Conservation (phyloP, 495 filamentous ascomycete species). For the Penicillium tannophilum region DNA sequence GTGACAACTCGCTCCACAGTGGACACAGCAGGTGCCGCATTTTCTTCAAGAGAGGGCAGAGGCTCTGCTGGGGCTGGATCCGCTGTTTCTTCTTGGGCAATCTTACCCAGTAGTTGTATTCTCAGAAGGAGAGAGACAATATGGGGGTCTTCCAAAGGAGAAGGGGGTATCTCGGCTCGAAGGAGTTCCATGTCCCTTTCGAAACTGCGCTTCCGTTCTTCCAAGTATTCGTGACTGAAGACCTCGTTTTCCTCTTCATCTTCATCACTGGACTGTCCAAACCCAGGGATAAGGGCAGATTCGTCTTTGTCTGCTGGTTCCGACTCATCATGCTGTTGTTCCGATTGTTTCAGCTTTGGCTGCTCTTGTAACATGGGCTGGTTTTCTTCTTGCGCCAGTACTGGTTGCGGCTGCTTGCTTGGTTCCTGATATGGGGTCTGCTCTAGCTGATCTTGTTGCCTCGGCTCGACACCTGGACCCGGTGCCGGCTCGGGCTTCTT, state of each 20-base stretch:
- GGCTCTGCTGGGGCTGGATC: slow-evolving; percentile 2
- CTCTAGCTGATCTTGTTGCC: neutral
- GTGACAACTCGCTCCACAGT: slow-evolving; percentile 18
- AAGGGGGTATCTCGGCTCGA: slow-evolving; percentile 46
- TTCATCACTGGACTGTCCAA: slow-evolving; percentile 41
- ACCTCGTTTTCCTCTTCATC: slow-evolving; percentile 50
- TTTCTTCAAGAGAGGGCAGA: slow-evolving; percentile 19
- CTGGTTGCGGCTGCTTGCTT: neutral
- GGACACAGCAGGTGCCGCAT: slow-evolving; percentile 2
- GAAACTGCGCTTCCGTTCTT: slow-evolving; percentile 50
- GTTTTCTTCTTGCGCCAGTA: neutral
- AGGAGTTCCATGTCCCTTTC: slow-evolving; percentile 49
- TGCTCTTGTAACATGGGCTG: neutral
- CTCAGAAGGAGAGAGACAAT: slow-evolving; percentile 47
- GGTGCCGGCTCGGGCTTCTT: neutral
- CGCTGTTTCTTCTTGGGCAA: slow-evolving; percentile 30
- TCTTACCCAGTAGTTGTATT: slow-evolving; percentile 48
- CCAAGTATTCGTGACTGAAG: slow-evolving; percentile 53
- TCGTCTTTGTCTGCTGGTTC: neutral
- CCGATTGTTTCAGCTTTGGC: neutral
- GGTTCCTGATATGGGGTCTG: neutral
- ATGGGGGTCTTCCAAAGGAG: slow-evolving; percentile 47
- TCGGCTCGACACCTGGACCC: neutral
- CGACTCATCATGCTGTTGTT: neutral
- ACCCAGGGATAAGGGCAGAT: slow-evolving; percentile 32